A percentile compares a stretch with the other conserved stretches of the same genome.
These are phyloP conservation scores for Lactarius sp. DNA, from an alignment of 768 basidiomycete species.

Conservation along the genomic window DNA sequence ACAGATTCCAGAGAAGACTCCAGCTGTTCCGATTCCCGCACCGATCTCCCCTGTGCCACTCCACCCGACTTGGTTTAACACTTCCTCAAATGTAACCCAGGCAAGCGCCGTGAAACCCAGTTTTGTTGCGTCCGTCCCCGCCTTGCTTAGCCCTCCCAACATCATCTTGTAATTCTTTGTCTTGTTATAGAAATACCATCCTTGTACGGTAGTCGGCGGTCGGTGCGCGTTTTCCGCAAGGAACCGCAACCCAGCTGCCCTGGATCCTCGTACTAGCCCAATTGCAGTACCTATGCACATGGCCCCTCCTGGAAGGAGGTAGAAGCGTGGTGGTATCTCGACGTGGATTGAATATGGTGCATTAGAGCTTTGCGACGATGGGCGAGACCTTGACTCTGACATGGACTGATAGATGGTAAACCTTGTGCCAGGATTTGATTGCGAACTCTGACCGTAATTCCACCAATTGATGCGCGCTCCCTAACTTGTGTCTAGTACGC, in stretches of 20 bases:
- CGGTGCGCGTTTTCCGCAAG: conserved; percentile 92
- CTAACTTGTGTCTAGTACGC: neutral
- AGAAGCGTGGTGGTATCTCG: conserved; percentile 52
- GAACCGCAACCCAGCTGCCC: conserved; percentile 68
- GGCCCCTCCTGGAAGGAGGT: conserved; percentile 57
- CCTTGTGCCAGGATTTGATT: neutral
- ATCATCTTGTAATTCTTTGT: conserved; percentile 90
- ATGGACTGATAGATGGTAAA: neutral
- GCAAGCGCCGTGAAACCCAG: conserved; percentile 44
- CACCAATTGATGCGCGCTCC: neutral
- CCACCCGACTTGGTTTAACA: conserved; percentile 35
- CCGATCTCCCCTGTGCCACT: conserved; percentile 48
- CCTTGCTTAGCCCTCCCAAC: conserved; percentile 65
- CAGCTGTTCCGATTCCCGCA: conserved; percentile 61
- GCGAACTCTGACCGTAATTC: neutral
- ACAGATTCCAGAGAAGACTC: conserved; percentile 53
- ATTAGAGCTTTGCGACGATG: conserved; percentile 26
- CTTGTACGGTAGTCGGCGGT: conserved; percentile 76
- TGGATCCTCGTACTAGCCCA: conserved; percentile 69
- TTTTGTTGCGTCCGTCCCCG: conserved; percentile 49
- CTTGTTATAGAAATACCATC: conserved; percentile 96
- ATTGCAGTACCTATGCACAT: conserved; percentile 58
- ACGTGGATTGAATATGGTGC: conserved; percentile 33
- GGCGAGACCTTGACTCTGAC: neutral
- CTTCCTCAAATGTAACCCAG: conserved; percentile 50